A percentile compares a stretch with the other conserved stretches of the same genome.
Conservation (phyloP, 495 filamentous ascomycete genomes). For the Talaromyces wortmannii region DNA sequence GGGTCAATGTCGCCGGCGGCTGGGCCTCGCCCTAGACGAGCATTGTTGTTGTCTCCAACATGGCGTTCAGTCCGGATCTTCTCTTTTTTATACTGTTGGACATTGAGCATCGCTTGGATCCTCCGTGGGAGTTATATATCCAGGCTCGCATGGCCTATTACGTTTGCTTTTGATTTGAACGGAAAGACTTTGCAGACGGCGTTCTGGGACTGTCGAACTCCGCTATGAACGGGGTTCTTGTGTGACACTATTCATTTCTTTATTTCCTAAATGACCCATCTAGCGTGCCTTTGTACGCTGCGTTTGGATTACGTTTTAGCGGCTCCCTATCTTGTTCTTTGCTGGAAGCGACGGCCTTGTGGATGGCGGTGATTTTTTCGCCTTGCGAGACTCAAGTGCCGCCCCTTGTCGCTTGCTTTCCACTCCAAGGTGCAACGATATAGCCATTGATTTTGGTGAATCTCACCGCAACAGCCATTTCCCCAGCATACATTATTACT, state of each 20-base stretch:
- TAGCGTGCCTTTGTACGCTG: conserved; percentile 32
- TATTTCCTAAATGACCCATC: conserved; percentile 33
- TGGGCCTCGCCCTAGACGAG: conserved; percentile 65
- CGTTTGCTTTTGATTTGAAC: conserved; percentile 19
- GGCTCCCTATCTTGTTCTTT: too few species aligned
- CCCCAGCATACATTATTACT: background rate
- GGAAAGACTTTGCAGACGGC: conserved; percentile 33
- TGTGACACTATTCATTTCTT: conserved; percentile 31
- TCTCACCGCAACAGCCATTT: background rate
- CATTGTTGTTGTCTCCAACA: conserved; percentile 17
- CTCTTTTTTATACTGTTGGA: conserved; percentile 17
- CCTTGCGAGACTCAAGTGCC: too few species aligned
- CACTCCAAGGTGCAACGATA: background rate
- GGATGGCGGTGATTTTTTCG: too few species aligned
- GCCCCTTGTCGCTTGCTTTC: background rate
- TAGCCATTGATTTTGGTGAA: background rate
- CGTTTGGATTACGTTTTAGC: conserved; percentile 15
- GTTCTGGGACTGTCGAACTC: conserved; percentile 39
- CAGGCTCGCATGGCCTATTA: conserved; percentile 22
- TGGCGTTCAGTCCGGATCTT: conserved; percentile 21
- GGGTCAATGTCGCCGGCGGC: conserved; percentile 95
- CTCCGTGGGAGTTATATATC: conserved; percentile 30
- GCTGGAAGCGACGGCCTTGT: too few species aligned
- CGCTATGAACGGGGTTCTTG: conserved; percentile 18
- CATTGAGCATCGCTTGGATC: conserved; percentile 28